A percentile compares a stretch with the other conserved stretches of the same genome.
Conservation (phyloP, 2,329 filamentous ascomycete species). For the Beauveria scarabaeidicola region DNA sequence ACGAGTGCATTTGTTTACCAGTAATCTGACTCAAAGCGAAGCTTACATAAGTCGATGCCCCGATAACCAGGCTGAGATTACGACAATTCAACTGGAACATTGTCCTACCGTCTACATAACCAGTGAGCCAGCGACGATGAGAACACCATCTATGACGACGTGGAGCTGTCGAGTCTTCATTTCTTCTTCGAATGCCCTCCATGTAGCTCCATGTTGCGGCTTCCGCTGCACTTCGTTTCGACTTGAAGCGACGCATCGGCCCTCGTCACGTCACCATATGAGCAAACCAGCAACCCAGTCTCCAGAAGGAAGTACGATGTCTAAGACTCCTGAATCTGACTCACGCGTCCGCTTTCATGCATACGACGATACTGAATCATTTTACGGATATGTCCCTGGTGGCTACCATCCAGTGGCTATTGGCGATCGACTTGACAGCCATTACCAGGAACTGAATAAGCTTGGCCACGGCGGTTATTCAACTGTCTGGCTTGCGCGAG, state of each 20-base stretch:
- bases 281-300: not conserved
- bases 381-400: not conserved
- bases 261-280: not conserved
- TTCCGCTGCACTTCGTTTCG: not conserved
- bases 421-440: slow-evolving; percentile 12
- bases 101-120: too few species aligned
- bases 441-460: slow-evolving; percentile 29
- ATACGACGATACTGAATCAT: not conserved
- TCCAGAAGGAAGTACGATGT: not conserved
- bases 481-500: slow-evolving; percentile 32
- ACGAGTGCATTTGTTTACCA: too few species aligned
- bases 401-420: slow-evolving; percentile 6
- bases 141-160: too few species aligned
- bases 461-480: slow-evolving; percentile 30
- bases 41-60: too few species aligned
- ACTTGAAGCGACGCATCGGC: not conserved
- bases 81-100: too few species aligned
- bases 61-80: too few species aligned
- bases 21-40: too few species aligned
- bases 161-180: too few species aligned
- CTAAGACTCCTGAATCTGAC: not conserved
- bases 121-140: too few species aligned
- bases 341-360: not conserved
- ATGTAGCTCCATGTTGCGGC: not conserved
- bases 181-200: too few species aligned